Evolutionary conservation across 805 yeast genomes (phyloP), one percentile per base, ranked within the genome.

Genomic region (Saturnispora besseyi): DNA sequence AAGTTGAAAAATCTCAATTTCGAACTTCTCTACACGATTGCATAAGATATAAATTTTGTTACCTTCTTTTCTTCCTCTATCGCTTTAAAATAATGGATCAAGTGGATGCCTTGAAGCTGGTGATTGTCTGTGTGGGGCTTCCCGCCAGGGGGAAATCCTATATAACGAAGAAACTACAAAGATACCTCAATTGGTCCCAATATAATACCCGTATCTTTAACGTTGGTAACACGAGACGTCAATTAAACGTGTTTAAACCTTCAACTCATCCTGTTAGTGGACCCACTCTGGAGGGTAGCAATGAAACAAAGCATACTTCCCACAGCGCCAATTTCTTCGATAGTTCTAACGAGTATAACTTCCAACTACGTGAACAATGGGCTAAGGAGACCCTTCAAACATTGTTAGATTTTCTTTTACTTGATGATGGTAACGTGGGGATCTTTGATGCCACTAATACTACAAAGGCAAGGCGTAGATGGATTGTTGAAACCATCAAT

Each of bases 141-240:
- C 91, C 91, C 1, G 91, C 91, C 1, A 68, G 84, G 46, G 91
- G 91, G 7, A 84, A 84, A 62, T 80, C 87, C 2, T 81, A 86
- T 53, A 76, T 84, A 47, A 81, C 89, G 31, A 78, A 78, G 53
- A 82, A 82, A 58, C 64, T 81, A 34, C 75, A 81, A 26, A 65
- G 82, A 58, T 84, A 72, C 69, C 74, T 68, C 61, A 79, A 67
- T 69, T 77, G 76, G 79, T 73, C 64, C 64, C 84, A 80, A 60
- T 81, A 79, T 57, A 77, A 76, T 54, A 78, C 83, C 55, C 68
- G 78, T 51, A 81, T 81, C 5, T 84, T 82, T 67, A 84, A 84
- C 59, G 91, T 87, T 18, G 91, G 91, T 2, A 77, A 79, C 57
- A 79, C 85, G 4, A 70, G 91, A 63, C 68, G 91, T 57, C 75